phyloP scores from a whole-genome alignment of 2,329 filamentous ascomycete species.

The Thermoascus crustaceus region DNA sequence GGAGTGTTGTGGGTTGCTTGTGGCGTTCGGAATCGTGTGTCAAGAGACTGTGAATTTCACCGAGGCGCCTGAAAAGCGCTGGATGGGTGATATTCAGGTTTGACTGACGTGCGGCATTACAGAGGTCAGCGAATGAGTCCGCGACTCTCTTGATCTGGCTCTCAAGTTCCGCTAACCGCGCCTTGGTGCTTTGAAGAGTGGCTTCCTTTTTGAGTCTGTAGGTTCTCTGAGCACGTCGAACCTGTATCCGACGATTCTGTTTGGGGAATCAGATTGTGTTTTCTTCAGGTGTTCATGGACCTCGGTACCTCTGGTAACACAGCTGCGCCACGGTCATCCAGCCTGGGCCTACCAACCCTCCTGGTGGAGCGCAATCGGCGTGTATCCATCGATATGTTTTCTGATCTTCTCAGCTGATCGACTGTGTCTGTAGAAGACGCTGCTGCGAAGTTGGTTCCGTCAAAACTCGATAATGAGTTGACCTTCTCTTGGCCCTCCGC shows the following conservation, averaged over 20 bases:
- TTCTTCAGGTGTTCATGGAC: neutral
- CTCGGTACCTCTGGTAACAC: neutral
- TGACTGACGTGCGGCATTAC: constrained; percentile 51
- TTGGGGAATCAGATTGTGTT: neutral
- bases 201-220: constrained; percentile 78
- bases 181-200: constrained; percentile 63
- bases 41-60: neutral
- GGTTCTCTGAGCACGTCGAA: constrained; percentile 73
- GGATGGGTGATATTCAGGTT: constrained; percentile 21
- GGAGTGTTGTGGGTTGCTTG: no score
- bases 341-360: neutral
- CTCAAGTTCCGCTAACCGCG: constrained; percentile 59
- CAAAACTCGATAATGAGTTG: neutral
- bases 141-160: constrained; percentile 64
- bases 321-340: neutral
- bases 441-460: neutral
- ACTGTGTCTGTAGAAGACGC: neutral
- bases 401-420: neutral
- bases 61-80: neutral
- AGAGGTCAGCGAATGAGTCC: constrained; percentile 58
- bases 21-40: neutral
- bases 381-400: neutral
- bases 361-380: neutral
- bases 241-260: constrained; percentile 61
- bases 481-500: neutral